These are phyloP conservation scores for Mucor indicus DNA, from an alignment of 371 early-diverging fungal genomes.

Conservation along the genomic window DNA sequence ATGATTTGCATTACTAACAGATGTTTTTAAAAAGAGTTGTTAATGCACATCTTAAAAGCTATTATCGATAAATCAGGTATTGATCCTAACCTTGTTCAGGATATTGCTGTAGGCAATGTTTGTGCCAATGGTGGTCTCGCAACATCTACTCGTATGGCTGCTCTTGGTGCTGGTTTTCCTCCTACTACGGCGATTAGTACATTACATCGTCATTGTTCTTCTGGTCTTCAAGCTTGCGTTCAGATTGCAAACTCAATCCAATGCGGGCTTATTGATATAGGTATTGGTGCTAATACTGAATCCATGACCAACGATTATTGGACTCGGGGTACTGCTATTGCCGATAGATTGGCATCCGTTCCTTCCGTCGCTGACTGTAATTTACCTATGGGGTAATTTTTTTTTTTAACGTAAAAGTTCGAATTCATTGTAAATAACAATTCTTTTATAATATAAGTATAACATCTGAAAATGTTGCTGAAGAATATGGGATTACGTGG, in stretches of 20 bases:
- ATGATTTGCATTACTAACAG: not conserved
- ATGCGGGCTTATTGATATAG: slow-evolving; percentile 87
- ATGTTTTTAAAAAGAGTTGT: slow-evolving; percentile 47
- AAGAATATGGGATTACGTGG: slow-evolving; percentile 75
- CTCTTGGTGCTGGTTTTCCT: slow-evolving; percentile 91
- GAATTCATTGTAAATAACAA: not conserved
- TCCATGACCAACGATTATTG: slow-evolving; percentile 93
- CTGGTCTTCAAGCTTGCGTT: slow-evolving; percentile 91
- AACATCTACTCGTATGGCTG: slow-evolving; percentile 93
- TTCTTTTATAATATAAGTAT: slow-evolving; percentile 31
- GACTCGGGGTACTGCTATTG: slow-evolving; percentile 73
- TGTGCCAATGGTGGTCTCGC: slow-evolving; percentile 92
- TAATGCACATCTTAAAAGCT: slow-evolving; percentile 81
- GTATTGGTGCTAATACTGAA: slow-evolving; percentile 97
- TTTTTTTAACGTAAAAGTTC: slow-evolving; percentile 1
- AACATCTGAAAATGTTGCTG: slow-evolving; percentile 95
- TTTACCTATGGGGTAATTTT: slow-evolving; percentile 73
- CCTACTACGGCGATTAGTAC: slow-evolving; percentile 78
- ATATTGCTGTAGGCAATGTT: slow-evolving; percentile 93
- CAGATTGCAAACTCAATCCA: slow-evolving; percentile 87
- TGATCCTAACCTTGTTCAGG: slow-evolving; percentile 86
- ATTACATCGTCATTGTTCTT: slow-evolving; percentile 96
- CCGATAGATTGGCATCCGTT: slow-evolving; percentile 58
- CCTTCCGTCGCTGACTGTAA: slow-evolving; percentile 75
- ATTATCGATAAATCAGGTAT: slow-evolving; percentile 76